Evolutionary conservation across 352 stramenopile species (phyloP).

Genomic region (Plasmopara viticola): DNA sequence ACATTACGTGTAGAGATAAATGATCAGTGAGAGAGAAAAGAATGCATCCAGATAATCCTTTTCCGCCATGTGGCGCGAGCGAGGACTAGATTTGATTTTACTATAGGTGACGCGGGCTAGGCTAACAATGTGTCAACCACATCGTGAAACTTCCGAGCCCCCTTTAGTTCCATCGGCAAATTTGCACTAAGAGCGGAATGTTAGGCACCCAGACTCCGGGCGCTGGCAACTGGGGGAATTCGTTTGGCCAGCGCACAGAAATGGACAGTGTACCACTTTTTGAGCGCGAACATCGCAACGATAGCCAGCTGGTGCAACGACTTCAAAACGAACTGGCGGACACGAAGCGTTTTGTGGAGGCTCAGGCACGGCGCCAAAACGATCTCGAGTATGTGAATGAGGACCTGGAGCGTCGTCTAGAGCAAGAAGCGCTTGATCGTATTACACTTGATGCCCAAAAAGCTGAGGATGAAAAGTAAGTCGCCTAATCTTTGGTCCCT

Average conservation of each 20-base stretch:
- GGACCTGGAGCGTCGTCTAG: conserved; percentile 71
- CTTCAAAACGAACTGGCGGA: conserved; percentile 81
- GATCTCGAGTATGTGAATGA: conserved; percentile 86
- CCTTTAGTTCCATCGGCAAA: conserved; percentile 16
- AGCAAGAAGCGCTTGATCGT: conserved; percentile 78
- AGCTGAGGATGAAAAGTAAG: conserved; percentile 75
- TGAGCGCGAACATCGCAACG: conserved; percentile 81
- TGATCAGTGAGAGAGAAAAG: no score
- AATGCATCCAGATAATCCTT: no score
- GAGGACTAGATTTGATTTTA: conserved; percentile 4
- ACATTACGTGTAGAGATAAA: no score
- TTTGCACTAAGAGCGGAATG: conserved; percentile 18
- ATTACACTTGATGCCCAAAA: conserved; percentile 80
- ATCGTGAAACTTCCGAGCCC: conserved; percentile 10
- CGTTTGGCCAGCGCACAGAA: conserved; percentile 41
- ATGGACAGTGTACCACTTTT: conserved; percentile 83
- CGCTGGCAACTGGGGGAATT: conserved; percentile 44
- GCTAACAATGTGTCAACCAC: conserved; percentile 14
- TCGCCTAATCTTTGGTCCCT: conserved; percentile 4
- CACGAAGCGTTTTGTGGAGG: conserved; percentile 78
- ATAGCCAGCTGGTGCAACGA: conserved; percentile 76
- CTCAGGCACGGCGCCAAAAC: conserved; percentile 74
- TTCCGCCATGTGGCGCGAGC: not conserved
- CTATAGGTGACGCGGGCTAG: conserved; percentile 10
- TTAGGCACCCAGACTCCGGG: conserved; percentile 31